A percentile compares a stretch with the other conserved stretches of the same genome.
phyloP scores from a whole-genome alignment of 768 basidiomycete genomes.

The Hemileccinum impolitum region DNA sequence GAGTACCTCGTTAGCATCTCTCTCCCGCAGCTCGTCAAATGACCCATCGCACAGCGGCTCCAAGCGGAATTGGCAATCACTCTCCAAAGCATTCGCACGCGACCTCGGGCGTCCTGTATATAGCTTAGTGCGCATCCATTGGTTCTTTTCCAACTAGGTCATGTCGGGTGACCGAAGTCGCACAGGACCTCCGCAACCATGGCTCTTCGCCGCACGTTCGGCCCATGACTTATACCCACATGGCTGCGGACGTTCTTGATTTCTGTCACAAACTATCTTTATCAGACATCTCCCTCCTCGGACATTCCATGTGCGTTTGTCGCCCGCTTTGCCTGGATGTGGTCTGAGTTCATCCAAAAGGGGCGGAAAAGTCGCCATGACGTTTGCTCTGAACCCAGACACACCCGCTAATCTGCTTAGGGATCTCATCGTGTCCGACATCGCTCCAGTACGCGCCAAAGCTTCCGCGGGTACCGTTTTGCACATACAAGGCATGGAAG shows the following conservation, averaged over 20 bases:
- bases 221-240: slow-evolving; percentile 71
- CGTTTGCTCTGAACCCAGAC: slow-evolving; percentile 50
- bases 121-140: slow-evolving; percentile 48
- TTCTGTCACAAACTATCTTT: slow-evolving; percentile 58
- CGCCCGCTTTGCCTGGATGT: background rate
- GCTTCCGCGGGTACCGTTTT: slow-evolving; percentile 60
- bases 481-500: slow-evolving; percentile 72
- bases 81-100: slow-evolving; percentile 71
- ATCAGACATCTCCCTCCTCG: slow-evolving; percentile 67
- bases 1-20: slow-evolving; percentile 17
- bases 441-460: slow-evolving; percentile 61
- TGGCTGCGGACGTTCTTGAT: slow-evolving; percentile 75
- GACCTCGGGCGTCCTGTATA: slow-evolving; percentile 69
- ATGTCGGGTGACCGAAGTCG: background rate
- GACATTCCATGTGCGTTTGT: slow-evolving; percentile 80
- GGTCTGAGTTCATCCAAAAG: slow-evolving; percentile 35
- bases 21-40: slow-evolving; percentile 3
- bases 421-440: slow-evolving; percentile 75
- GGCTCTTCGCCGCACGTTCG: slow-evolving; percentile 73
- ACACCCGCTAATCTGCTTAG: slow-evolving; percentile 43
- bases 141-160: background rate
- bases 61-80: slow-evolving; percentile 85
- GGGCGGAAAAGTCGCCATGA: slow-evolving; percentile 86
- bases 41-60: slow-evolving; percentile 54
- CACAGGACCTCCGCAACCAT: slow-evolving; percentile 86